phyloP scores from a whole-genome alignment of 2,329 filamentous ascomycete species.

The Epichloe bromicola region DNA sequence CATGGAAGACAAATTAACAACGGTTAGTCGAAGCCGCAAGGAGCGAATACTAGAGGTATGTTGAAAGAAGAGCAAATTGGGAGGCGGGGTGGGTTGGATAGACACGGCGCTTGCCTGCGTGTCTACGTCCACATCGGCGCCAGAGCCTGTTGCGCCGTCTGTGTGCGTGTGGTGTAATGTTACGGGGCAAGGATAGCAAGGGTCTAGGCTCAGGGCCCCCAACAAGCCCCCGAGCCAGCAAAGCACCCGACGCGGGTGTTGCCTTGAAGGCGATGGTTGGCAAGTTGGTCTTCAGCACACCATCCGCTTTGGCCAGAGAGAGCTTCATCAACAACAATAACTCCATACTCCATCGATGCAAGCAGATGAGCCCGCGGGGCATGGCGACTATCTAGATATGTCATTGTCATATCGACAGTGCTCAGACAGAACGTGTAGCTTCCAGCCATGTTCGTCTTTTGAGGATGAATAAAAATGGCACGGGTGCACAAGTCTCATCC shows the following conservation, averaged over 20 bases:
- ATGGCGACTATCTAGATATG: background rate
- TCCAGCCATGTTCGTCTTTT: background rate
- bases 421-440: background rate
- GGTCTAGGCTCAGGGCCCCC: conserved; percentile 8
- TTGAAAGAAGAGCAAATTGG: conserved; percentile 16
- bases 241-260: conserved; percentile 2
- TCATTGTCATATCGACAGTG: background rate
- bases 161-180: conserved; percentile 3
- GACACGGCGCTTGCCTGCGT: conserved; percentile 12
- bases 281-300: conserved; percentile 4
- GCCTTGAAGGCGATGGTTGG: conserved; percentile 3
- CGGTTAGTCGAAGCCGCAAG: conserved; percentile 16
- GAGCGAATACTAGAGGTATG: conserved; percentile 12
- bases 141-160: background rate
- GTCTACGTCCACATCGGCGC: background rate
- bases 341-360: no score
- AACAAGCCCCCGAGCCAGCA: background rate
- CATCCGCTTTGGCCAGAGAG: background rate
- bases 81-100: conserved; percentile 15
- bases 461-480: background rate
- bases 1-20: conserved; percentile 22
- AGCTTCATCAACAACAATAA: no score
- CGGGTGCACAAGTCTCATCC: background rate
- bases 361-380: background rate
- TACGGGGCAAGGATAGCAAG: conserved; percentile 3